Evolutionary conservation across 2,329 filamentous ascomycete genomes (phyloP), one percentile per base, ranked within the genome.

Genomic region (Lomentospora prolificans): DNA sequence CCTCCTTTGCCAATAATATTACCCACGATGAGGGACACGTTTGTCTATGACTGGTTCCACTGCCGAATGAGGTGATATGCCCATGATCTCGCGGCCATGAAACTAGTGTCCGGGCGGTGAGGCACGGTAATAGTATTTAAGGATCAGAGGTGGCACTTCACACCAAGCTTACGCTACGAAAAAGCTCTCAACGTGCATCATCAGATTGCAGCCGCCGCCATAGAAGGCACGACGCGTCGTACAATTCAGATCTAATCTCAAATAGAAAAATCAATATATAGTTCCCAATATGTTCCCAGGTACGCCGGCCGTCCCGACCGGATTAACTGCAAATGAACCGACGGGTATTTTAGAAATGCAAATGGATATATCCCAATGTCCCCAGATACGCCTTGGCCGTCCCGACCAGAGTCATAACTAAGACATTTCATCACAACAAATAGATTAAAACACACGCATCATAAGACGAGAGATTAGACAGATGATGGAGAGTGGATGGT

Each of bases 391-490:
- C 44, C 44, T 48, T 48, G 44, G 44, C 44, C 44, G 44, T 48
- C 44, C 44, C 44, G 44, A 48, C 44, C 44, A 48, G 44, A 48
- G 44, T 48, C 44, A 48, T 48, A 48, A 48, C 44, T 48, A 48
- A 33, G 44, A 48, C 44, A 48, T 48, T 48, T 48, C 44, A 48
- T 14, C 17, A 48, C 44, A 48, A 19, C 44, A 25, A 19, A 48
- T 41, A n/a, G n/a, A n/a, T 48, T 22, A 48, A 48, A 41, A 25
- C 22, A 14, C 3, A 48, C 9, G 8, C 30, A 6, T 33, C 12
- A 33, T 33, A 6, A 12, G 12, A 33, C 6, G 30, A 33, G 30
- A 33, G 30, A 33, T 33, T 7, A 12, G 7, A 12, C 30, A 33
- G 30, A 33, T 6, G 30, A 7, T 7, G 6, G 30, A 33, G 30